phyloP scores from a whole-genome alignment of 306 rosid species.

The Quercus suber region DNA sequence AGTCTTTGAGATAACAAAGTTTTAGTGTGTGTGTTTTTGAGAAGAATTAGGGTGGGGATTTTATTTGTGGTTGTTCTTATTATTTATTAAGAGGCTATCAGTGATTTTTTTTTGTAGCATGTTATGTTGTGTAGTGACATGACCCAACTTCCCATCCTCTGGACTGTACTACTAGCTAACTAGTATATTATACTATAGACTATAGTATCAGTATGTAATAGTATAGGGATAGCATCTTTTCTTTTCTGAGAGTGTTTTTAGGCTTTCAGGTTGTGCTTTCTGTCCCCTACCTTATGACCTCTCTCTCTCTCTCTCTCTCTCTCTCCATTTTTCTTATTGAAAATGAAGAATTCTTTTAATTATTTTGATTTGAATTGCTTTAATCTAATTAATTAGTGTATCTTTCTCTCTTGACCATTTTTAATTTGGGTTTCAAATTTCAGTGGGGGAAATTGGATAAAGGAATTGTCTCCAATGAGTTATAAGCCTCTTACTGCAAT shows the following conservation, averaged over 20 bases:
- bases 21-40: neutral
- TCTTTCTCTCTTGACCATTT: no score
- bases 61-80: neutral
- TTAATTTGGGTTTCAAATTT: no score
- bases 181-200: no score
- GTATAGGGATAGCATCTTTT: slow-evolving; percentile 5
- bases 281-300: neutral
- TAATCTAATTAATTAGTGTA: no score
- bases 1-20: neutral
- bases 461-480: no score
- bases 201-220: neutral
- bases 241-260: neutral
- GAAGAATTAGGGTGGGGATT: neutral
- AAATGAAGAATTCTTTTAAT: neutral
- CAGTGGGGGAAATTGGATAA: no score
- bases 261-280: slow-evolving; percentile 6
- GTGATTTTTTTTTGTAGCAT: neutral
- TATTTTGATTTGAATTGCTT: neutral
- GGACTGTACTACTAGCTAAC: neutral
- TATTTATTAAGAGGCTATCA: neutral
- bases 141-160: slow-evolving; percentile 5
- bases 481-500: no score
- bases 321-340: neutral
- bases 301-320: neutral
- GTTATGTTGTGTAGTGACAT: slow-evolving; percentile 3